Evolutionary conservation across 1,139 yeast genomes (phyloP).

Genomic region (Hyphopichia khmerensis): DNA sequence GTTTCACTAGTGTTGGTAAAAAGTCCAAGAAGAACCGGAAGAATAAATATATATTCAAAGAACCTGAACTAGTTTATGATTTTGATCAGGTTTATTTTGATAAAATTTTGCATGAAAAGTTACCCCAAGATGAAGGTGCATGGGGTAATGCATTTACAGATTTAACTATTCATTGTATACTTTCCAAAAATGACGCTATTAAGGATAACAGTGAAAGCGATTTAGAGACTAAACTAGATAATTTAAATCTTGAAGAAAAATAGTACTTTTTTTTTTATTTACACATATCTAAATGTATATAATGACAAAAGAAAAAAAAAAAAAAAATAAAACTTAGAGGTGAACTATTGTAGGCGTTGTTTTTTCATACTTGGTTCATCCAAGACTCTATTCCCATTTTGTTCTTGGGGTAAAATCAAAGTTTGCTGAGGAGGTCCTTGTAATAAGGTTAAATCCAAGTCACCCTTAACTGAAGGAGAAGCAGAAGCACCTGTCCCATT

Average conservation of each 20-base stretch:
- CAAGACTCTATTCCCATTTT: conserved; percentile 3
- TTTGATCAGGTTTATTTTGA: conserved; percentile 33
- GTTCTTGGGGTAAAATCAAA: conserved; percentile 11
- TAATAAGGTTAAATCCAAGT: conserved; percentile 3
- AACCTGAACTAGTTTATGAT: conserved; percentile 38
- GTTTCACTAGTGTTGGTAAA: conserved; percentile 26
- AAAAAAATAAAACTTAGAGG: not conserved
- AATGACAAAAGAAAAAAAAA: too few relatives aligned
- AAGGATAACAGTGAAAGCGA: too few relatives aligned
- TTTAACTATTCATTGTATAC: conserved; percentile 39
- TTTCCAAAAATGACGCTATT: not conserved
- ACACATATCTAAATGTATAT: too few relatives aligned
- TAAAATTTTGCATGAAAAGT: conserved; percentile 11
- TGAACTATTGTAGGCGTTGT: conserved; percentile 12
- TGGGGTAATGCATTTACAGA: conserved; percentile 60
- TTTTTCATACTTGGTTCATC: conserved; percentile 13
- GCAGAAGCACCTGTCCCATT: conserved; percentile 1
- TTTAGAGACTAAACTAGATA: too few relatives aligned
- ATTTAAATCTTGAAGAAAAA: too few relatives aligned
- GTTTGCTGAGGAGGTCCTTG: conserved; percentile 12
- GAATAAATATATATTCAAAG: conserved; percentile 20
- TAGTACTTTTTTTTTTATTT: too few relatives aligned
- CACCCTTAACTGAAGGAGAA: not conserved
- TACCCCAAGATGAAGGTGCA: conserved; percentile 24
- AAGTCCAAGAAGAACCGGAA: conserved; percentile 16